Conservation (phyloP, 768 basidiomycete genomes). For the Cyclocybe cylindracea region DNA sequence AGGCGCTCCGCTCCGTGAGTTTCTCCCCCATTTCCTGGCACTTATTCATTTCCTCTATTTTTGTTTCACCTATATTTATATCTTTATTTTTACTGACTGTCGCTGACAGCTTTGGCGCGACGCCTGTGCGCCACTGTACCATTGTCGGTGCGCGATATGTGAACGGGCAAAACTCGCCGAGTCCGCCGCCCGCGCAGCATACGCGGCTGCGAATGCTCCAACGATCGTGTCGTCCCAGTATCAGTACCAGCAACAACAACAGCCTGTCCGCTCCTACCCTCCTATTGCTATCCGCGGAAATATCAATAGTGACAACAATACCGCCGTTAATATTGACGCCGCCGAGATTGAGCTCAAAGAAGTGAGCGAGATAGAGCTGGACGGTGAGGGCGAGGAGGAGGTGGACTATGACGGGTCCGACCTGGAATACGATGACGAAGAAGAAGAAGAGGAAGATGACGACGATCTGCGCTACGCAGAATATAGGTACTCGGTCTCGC, state of each 20-base stretch:
- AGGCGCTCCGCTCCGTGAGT: conserved; percentile 59
- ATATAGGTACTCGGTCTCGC: conserved; percentile 14
- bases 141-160: conserved; percentile 74
- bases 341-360: conserved; percentile 24
- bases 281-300: not conserved
- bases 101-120: conserved; percentile 66
- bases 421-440: conserved; percentile 21
- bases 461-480: conserved; percentile 16
- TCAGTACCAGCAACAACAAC: too few relatives aligned
- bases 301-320: too few relatives aligned
- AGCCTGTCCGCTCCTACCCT: not conserved
- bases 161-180: conserved; percentile 64
- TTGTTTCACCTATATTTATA: not conserved
- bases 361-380: conserved; percentile 16
- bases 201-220: conserved; percentile 30
- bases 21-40: not conserved
- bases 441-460: conserved; percentile 19
- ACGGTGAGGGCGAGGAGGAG: conserved; percentile 25
- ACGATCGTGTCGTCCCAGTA: conserved; percentile 13
- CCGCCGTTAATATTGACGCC: conserved; percentile 1
- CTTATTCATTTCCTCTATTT: conserved; percentile 7
- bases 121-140: conserved; percentile 69
- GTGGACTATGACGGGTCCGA: conserved; percentile 20
- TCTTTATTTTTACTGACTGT: not conserved
- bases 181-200: conserved; percentile 13